These are phyloP conservation scores for Filobasidium uniguttulatum DNA, from an alignment of 1,284 basidiomycete species.

Conservation along the genomic window DNA sequence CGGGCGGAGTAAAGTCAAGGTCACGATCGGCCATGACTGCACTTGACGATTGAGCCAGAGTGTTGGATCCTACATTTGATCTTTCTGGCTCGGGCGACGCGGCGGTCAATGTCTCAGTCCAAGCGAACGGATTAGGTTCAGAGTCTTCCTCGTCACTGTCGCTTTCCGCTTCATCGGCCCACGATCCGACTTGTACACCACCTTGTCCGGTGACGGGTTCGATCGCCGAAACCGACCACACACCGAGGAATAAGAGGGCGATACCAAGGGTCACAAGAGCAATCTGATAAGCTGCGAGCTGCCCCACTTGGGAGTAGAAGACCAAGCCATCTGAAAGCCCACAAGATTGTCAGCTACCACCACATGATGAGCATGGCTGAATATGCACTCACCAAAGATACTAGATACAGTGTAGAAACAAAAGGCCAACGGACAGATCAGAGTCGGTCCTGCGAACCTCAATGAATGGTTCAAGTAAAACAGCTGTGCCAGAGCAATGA, in stretches of 20 bases:
- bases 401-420: constrained; percentile 91
- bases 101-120: constrained; percentile 18
- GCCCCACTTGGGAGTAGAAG: constrained; percentile 77
- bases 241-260: constrained; percentile 63
- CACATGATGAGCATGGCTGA: not conserved
- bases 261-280: constrained; percentile 67
- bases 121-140: too few relatives aligned
- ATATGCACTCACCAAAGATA: constrained; percentile 44
- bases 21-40: too few relatives aligned
- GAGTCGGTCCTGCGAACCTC: constrained; percentile 66
- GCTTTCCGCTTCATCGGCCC: constrained; percentile 31
- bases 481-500: constrained; percentile 41
- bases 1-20: not conserved
- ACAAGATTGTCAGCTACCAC: not conserved
- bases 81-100: too few relatives aligned
- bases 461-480: constrained; percentile 89
- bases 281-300: constrained; percentile 56
- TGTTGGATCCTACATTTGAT: too few relatives aligned
- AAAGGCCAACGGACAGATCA: constrained; percentile 88
- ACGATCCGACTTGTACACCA: constrained; percentile 36
- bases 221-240: constrained; percentile 61
- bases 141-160: constrained; percentile 16
- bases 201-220: constrained; percentile 27
- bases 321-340: constrained; percentile 53
- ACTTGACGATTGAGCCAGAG: too few relatives aligned